Percentiles rank a stretch among this genome's conserved stretches.
These are phyloP conservation scores for Monilinia laxa DNA, from an alignment of 2,329 filamentous ascomycete species.

Conservation along the genomic window DNA sequence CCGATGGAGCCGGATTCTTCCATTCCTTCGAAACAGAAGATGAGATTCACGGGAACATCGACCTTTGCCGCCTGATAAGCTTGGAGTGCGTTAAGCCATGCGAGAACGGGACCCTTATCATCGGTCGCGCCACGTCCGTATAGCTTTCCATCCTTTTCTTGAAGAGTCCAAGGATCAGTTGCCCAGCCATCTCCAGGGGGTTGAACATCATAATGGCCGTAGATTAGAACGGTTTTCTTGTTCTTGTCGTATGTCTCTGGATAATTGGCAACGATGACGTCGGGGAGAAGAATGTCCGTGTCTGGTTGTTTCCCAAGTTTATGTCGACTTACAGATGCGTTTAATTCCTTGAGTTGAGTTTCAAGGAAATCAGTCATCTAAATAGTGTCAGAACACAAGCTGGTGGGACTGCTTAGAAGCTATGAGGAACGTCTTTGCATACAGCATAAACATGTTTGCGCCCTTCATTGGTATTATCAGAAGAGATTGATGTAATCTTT, in stretches of 20 bases:
- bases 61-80: constrained; percentile 6
- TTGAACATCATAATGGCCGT: constrained; percentile 22
- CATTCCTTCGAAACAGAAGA: constrained; percentile 23
- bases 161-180: constrained; percentile 8
- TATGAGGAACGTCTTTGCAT: background rate
- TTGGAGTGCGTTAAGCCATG: constrained; percentile 18
- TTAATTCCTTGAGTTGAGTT: background rate
- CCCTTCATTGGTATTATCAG: background rate
- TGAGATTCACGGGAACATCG: constrained; percentile 7
- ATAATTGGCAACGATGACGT: constrained; percentile 11
- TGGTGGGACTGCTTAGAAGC: background rate
- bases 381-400: background rate
- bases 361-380: constrained; percentile 11
- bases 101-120: constrained; percentile 18
- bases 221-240: constrained; percentile 20
- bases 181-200: constrained; percentile 11
- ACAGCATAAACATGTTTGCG: background rate
- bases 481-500: constrained; percentile 15
- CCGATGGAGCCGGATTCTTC: constrained; percentile 17
- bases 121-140: constrained; percentile 17
- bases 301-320: background rate
- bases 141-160: constrained; percentile 10
- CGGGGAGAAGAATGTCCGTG: constrained; percentile 2
- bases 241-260: background rate
- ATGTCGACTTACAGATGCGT: background rate